These are phyloP conservation scores for Globisporangium radiosum DNA, from an alignment of 352 stramenopile genomes.

Conservation along the genomic window DNA sequence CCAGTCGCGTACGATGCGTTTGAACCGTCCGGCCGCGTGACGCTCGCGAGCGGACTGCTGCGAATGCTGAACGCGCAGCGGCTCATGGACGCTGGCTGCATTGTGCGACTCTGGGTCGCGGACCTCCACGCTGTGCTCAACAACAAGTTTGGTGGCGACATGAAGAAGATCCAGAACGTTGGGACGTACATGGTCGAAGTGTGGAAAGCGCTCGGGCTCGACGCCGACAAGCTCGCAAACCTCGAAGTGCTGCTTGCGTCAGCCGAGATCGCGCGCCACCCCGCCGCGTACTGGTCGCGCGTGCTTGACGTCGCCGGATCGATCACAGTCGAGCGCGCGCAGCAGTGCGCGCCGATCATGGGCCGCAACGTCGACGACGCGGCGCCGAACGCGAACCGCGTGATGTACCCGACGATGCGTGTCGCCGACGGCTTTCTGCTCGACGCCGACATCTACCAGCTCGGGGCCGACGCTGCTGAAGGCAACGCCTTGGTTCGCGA, in stretches of 20 bases:
- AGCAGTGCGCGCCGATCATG: conserved; percentile 99
- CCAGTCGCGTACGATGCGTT: conserved; percentile 97
- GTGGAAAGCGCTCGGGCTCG: conserved; percentile 98
- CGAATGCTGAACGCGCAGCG: conserved; percentile 93
- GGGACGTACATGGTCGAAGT: conserved; percentile 97
- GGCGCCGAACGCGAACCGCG: conserved; percentile 88
- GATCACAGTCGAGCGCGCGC: conserved; percentile 90
- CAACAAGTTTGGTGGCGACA: conserved; percentile 98
- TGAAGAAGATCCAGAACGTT: conserved; percentile 95
- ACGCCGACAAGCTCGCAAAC: conserved; percentile 84
- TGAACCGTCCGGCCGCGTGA: conserved; percentile 97
- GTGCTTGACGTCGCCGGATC: conserved; percentile 89
- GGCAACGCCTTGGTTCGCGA: conserved; percentile 94
- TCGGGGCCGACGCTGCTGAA: conserved; percentile 96
- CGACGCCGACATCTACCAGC: conserved; percentile 98
- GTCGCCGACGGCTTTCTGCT: conserved; percentile 98
- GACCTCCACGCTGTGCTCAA: conserved; percentile 99
- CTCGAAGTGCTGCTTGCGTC: conserved; percentile 98
- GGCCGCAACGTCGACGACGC: conserved; percentile 82
- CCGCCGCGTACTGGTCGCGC: conserved; percentile 89
- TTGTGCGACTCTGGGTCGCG: conserved; percentile 98
- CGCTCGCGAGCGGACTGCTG: conserved; percentile 94
- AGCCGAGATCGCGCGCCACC: conserved; percentile 88
- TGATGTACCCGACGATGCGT: conserved; percentile 98
- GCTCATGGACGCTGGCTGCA: conserved; percentile 87